Evolutionary conservation across 164 flowering plant species (phyloP).

Genomic region (grape (Vitis vinifera)): DNA sequence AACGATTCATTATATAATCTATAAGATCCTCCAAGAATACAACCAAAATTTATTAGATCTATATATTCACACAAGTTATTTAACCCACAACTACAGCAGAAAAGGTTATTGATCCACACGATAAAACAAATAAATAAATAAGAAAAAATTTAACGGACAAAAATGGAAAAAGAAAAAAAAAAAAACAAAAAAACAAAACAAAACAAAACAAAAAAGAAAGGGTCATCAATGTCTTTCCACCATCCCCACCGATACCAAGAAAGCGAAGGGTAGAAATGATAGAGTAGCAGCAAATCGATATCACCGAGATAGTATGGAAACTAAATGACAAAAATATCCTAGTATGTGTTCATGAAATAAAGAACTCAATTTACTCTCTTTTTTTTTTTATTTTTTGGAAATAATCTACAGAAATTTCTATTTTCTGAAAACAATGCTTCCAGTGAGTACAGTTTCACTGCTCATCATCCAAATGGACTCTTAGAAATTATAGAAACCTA

Average conservation of each 20-base stretch:
- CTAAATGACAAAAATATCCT: conserved; percentile 30
- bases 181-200: neutral
- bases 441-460: too few species aligned
- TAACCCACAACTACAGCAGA: neutral
- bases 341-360: neutral
- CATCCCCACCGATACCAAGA: conserved; percentile 4
- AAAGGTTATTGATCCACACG: neutral
- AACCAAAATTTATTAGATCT: neutral
- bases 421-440: too few species aligned
- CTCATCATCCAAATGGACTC: too few species aligned
- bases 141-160: too few species aligned
- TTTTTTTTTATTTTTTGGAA: too few species aligned
- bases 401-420: too few species aligned
- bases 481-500: too few species aligned
- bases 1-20: neutral
- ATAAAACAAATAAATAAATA: too few species aligned
- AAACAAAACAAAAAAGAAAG: neutral
- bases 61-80: neutral
- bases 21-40: neutral
- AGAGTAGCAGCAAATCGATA: neutral
- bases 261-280: neutral
- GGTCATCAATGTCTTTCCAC: conserved; percentile 19
- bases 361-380: neutral
- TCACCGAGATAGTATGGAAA: neutral
- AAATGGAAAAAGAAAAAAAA: neutral